Conservation (phyloP, 2,329 filamentous ascomycete genomes). For the Cladosporium colombiae region DNA sequence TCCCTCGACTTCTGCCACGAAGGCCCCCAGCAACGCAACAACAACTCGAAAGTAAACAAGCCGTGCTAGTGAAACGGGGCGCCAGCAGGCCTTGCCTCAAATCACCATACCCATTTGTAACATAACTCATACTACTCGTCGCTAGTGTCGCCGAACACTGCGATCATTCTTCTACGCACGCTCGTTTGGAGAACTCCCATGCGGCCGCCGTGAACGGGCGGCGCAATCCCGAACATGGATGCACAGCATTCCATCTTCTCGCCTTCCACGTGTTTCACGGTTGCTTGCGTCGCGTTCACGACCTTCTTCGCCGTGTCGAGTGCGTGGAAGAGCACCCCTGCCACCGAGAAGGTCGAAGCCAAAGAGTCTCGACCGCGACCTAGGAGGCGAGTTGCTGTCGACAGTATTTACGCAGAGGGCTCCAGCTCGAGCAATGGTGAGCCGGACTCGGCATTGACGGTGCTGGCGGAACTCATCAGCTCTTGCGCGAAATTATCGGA, state of each 20-base stretch:
- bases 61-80: slow-evolving; percentile 1
- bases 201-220: slow-evolving; percentile 7
- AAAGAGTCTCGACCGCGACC: slow-evolving; percentile 18
- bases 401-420: slow-evolving; percentile 24
- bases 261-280: slow-evolving; percentile 30
- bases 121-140: background rate
- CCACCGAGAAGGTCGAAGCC: background rate
- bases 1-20: background rate
- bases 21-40: slow-evolving; percentile 2
- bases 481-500: slow-evolving; percentile 22
- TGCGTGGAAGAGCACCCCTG: slow-evolving; percentile 24
- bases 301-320: slow-evolving; percentile 27
- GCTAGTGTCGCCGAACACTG: background rate
- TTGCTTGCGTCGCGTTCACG: slow-evolving; percentile 32
- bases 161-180: background rate
- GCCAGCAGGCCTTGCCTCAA: slow-evolving; percentile 3
- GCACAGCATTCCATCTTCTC: slow-evolving; percentile 24
- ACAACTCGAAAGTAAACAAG: slow-evolving; percentile 10
- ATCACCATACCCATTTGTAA: background rate
- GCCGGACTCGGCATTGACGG: slow-evolving; percentile 17
- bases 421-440: slow-evolving; percentile 11
- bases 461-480: slow-evolving; percentile 22
- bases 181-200: background rate
- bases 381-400: slow-evolving; percentile 24
- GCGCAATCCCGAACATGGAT: slow-evolving; percentile 14